Conservation (phyloP, 2,329 filamentous ascomycete genomes). For the Neonectria sp. region DNA sequence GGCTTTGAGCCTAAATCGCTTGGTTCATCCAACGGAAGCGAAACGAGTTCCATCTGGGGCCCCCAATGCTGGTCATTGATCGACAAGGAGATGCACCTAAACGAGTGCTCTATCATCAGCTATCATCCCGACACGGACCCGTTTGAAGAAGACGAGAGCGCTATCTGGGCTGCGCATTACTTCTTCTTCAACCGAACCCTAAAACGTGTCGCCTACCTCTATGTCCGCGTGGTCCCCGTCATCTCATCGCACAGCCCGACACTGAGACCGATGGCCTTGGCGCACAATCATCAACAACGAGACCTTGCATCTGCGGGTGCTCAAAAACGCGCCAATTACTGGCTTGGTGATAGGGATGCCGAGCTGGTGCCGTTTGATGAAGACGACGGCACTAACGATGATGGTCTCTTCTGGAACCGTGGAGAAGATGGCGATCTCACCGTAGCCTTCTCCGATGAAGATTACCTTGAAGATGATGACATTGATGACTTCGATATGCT, state of each 20-base stretch:
- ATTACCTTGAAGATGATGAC: constrained; percentile 65
- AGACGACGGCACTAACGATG: constrained; percentile 63
- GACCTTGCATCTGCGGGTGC: constrained; percentile 55
- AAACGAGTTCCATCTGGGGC: constrained; percentile 80
- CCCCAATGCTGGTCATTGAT: constrained; percentile 93
- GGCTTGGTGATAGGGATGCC: constrained; percentile 81
- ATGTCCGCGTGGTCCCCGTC: constrained; percentile 89
- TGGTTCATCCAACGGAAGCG: constrained; percentile 58
- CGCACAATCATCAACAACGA: constrained; percentile 45
- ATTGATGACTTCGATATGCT: constrained; percentile 59
- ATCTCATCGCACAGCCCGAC: constrained; percentile 75
- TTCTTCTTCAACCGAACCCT: constrained; percentile 97
- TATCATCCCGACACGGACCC: constrained; percentile 93
- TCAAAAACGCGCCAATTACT: constrained; percentile 86
- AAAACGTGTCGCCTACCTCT: constrained; percentile 95
- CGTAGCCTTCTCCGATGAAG: constrained; percentile 67
- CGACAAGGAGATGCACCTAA: constrained; percentile 94
- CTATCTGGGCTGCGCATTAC: constrained; percentile 96
- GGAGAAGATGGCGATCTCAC: constrained; percentile 70
- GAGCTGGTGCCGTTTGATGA: constrained; percentile 62
- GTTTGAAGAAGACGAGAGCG: constrained; percentile 91
- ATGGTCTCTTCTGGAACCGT: constrained; percentile 70
- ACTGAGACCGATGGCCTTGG: constrained; percentile 53
- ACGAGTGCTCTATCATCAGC: constrained; percentile 90
- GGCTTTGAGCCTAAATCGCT: constrained; percentile 64